These are phyloP conservation scores for Eremochloa ophiuroides DNA, from an alignment of 176 grass and related monocot genomes.

Conservation along the genomic window DNA sequence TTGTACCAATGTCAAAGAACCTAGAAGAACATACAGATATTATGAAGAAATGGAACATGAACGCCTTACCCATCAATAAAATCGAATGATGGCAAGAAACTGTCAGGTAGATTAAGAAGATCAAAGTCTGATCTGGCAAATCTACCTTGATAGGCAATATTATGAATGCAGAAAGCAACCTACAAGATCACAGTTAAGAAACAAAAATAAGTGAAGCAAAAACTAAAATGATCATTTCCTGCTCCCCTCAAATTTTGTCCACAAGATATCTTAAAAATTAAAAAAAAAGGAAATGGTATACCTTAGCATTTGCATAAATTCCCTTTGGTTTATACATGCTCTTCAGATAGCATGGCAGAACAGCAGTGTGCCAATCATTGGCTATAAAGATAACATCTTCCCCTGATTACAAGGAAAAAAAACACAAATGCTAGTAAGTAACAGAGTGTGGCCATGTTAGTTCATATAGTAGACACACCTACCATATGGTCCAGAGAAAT, in stretches of 20 bases:
- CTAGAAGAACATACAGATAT: conserved; percentile 7
- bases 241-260: not conserved
- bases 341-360: conserved; percentile 83
- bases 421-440: conserved; percentile 15
- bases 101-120: conserved; percentile 75
- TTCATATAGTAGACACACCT: conserved; percentile 14
- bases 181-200: conserved; percentile 25
- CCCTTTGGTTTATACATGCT: conserved; percentile 71
- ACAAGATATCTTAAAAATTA: conserved; percentile 3
- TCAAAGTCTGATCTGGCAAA: conserved; percentile 66
- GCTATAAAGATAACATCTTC: conserved; percentile 86
- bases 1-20: not conserved
- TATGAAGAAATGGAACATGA: conserved; percentile 10
- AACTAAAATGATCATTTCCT: conserved; percentile 7
- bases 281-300: conserved; percentile 13
- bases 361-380: conserved; percentile 90
- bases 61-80: conserved; percentile 78
- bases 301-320: conserved; percentile 85
- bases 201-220: conserved; percentile 18
- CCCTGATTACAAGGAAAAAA: conserved; percentile 33
- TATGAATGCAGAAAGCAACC: conserved; percentile 99
- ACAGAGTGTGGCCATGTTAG: not conserved
- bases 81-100: conserved; percentile 79
- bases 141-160: conserved; percentile 88
- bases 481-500: conserved; percentile 89